Percentiles rank a stretch among this genome's conserved stretches.
phyloP scores from a whole-genome alignment of 495 filamentous ascomycete genomes.

The Penicillium ochrochloron region DNA sequence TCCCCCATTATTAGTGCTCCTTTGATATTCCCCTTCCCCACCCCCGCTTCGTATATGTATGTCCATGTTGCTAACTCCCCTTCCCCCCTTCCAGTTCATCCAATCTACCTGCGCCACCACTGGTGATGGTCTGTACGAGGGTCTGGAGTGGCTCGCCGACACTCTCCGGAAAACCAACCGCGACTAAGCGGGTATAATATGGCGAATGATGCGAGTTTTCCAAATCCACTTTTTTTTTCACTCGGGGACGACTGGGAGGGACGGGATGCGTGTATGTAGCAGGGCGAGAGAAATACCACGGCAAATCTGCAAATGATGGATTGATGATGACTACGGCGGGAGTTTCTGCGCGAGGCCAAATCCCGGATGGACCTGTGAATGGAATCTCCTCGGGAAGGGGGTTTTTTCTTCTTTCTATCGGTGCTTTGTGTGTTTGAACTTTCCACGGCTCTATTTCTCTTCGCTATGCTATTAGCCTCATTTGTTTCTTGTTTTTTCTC shows the following conservation, averaged over 20 bases:
- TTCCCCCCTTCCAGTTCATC: conserved; percentile 73
- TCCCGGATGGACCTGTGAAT: conserved; percentile 15
- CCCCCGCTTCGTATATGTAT: background rate
- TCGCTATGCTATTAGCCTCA: conserved; percentile 53
- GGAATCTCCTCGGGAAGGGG: conserved; percentile 15
- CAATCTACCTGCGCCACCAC: conserved; percentile 99
- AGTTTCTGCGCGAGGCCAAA: conserved; percentile 37
- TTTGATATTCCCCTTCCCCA: background rate
- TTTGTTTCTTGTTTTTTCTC: conserved; percentile 45
- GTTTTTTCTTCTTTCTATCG: conserved; percentile 36
- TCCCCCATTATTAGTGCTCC: background rate
- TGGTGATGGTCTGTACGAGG: conserved; percentile 99
- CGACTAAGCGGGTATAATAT: conserved; percentile 62
- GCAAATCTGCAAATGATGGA: conserved; percentile 47
- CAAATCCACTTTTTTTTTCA: conserved; percentile 9
- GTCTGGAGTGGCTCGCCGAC: conserved; percentile 98
- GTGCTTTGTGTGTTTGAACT: conserved; percentile 44
- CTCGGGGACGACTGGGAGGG: conserved; percentile 22
- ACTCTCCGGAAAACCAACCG: conserved; percentile 90
- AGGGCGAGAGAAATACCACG: conserved; percentile 48
- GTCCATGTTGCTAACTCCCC: conserved; percentile 18
- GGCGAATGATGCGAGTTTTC: conserved; percentile 10
- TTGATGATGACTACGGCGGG: conserved; percentile 48
- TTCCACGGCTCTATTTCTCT: conserved; percentile 47
- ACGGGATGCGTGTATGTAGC: conserved; percentile 31